Conservation (phyloP, 129 eudicot species). For the Saposhnikovia divaricata region DNA sequence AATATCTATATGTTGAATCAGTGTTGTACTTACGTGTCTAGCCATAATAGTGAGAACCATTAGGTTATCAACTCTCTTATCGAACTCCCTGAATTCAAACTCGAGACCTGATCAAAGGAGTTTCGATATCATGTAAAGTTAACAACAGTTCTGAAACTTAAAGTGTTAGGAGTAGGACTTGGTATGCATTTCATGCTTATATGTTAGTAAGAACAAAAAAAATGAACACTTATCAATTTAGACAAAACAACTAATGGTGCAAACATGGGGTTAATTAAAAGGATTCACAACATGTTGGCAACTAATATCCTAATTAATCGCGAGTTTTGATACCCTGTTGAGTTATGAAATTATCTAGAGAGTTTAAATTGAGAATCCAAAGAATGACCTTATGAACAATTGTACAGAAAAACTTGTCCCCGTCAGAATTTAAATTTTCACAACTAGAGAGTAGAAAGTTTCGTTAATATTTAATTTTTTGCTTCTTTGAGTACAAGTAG, state of each 20-base stretch:
- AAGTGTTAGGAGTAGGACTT: not conserved
- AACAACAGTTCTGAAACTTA: not conserved
- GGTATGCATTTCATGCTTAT: not conserved
- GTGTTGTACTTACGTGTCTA: not conserved
- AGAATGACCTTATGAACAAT: not conserved
- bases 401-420: not conserved
- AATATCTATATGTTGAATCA: constrained; percentile 1
- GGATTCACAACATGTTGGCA: not conserved
- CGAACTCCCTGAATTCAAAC: not conserved
- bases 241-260: not conserved
- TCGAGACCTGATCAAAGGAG: not conserved
- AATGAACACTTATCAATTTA: not conserved
- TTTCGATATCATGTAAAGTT: not conserved
- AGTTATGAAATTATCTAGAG: not conserved
- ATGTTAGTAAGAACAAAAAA: not conserved
- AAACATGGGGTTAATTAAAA: not conserved
- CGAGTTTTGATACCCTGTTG: not conserved
- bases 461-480: not conserved
- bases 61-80: not conserved
- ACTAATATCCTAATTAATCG: not conserved
- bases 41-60: not conserved
- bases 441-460: not conserved
- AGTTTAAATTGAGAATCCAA: not conserved
- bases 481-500: constrained; percentile 9
- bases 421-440: not conserved